Percentiles rank a stretch among this genome's conserved stretches.
Conservation (phyloP, 2,329 filamentous ascomycete genomes). For the Boeremia exigua region DNA sequence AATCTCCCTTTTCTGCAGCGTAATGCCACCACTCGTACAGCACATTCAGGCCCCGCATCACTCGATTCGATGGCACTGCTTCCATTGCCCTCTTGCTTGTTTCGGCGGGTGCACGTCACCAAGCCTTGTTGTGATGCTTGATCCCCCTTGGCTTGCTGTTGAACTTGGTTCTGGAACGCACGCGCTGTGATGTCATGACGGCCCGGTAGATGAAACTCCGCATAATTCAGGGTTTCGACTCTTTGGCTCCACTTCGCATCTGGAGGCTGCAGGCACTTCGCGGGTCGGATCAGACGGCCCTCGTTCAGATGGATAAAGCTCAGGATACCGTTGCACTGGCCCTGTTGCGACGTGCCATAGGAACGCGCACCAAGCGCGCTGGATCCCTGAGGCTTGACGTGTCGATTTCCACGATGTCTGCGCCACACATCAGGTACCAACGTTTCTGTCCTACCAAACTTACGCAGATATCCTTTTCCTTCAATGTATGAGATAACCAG, state of each 20-base stretch:
- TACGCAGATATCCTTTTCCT: too few relatives aligned
- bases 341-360: too few relatives aligned
- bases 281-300: conserved; percentile 20
- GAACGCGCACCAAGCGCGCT: too few relatives aligned
- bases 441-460: too few relatives aligned
- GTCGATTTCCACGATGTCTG: too few relatives aligned
- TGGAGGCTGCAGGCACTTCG: conserved; percentile 9
- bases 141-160: conserved; percentile 27
- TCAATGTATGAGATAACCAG: too few relatives aligned
- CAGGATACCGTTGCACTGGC: background rate
- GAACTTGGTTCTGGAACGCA: conserved; percentile 22
- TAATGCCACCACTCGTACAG: conserved; percentile 8
- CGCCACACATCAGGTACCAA: too few relatives aligned
- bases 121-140: conserved; percentile 36
- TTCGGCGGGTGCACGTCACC: conserved; percentile 30
- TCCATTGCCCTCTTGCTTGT: conserved; percentile 5
- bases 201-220: conserved; percentile 9
- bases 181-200: conserved; percentile 30
- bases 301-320: conserved; percentile 1
- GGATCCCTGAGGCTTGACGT: too few relatives aligned
- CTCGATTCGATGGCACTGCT: conserved; percentile 8
- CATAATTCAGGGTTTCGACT: conserved; percentile 11
- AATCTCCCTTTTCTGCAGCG: conserved; percentile 2
- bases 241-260: conserved; percentile 13
- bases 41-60: conserved; percentile 3